These are phyloP conservation scores for Cryptococcus deneoformans DNA, from an alignment of 1,284 basidiomycete species.

Conservation along the genomic window DNA sequence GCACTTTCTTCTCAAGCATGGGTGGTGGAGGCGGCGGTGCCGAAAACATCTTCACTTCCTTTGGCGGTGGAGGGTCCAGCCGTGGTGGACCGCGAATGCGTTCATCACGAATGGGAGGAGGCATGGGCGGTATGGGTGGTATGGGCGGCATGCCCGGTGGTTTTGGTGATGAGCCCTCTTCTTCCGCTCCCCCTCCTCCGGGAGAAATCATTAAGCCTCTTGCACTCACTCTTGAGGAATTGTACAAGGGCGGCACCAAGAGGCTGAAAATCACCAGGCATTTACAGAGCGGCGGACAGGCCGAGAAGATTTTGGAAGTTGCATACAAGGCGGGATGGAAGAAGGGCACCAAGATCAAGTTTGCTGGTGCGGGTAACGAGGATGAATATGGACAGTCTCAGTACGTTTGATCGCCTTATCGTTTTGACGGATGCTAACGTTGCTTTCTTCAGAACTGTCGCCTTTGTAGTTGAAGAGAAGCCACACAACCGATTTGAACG, in stretches of 20 bases:
- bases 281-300: conserved; percentile 66
- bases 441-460: conserved; percentile 53
- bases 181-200: conserved; percentile 49
- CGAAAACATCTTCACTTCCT: conserved; percentile 32
- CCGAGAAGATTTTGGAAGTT: conserved; percentile 90
- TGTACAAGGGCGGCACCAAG: conserved; percentile 87
- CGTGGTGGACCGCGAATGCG: conserved; percentile 25
- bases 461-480: conserved; percentile 90
- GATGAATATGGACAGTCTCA: conserved; percentile 67
- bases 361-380: conserved; percentile 83
- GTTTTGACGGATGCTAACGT: conserved; percentile 30
- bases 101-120: conserved; percentile 27
- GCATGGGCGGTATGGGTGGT: conserved; percentile 25
- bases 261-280: conserved; percentile 83
- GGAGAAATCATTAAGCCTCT: conserved; percentile 79
- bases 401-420: conserved; percentile 45
- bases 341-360: conserved; percentile 84
- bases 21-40: conserved; percentile 39
- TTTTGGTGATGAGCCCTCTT: conserved; percentile 21
- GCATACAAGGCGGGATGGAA: conserved; percentile 69
- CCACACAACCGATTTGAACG: conserved; percentile 70
- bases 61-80: conserved; percentile 22
- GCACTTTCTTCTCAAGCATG: conserved; percentile 61
- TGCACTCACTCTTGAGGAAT: conserved; percentile 81
- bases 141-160: conserved; percentile 59